Evolutionary conservation across 768 basidiomycete genomes (phyloP), one percentile per base, ranked within the genome.

Genomic region (Boletellus sp.): DNA sequence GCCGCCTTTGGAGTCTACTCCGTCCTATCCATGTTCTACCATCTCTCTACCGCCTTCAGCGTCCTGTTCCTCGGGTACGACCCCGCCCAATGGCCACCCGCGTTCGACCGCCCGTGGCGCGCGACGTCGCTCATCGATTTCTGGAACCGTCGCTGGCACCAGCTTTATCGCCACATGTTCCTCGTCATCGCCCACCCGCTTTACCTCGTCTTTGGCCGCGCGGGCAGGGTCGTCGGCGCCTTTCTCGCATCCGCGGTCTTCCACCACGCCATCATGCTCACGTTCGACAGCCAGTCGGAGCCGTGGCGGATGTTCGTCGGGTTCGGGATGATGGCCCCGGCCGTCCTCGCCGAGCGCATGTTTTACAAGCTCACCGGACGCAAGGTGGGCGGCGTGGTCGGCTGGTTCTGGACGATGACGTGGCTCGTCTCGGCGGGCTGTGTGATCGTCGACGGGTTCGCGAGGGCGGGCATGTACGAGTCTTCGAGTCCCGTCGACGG

Each of bases 1-100:
- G 57, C 70, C 17, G 75, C 80, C 19, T 56, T 80, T 51, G 53
- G 64, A 24, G 56, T 84, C 43, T 76, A 78, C 59, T 49, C 63
- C 36, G 62, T 72, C 45, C 69, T 85, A 33, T 70, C 77, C 45
- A 53, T 64, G 16, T 31, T 6, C 22, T 66, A 70, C 48, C 49
- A 58, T 10, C 31, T 64, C 42, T 40, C 51, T 35, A 61, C 56
- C 10, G 31, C 66, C 45, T 13, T 60, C 22, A 54, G 60, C 43
- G 42, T 69, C 22, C 28, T 57, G n/a, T n/a, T n/a, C n/a, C n/a
- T n/a, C n/a, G n/a, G n/a, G n/a, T n/a, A n/a, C n/a, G n/a, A n/a
- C n/a, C n/a, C n/a, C n/a, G n/a, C n/a, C n/a, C n/a, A n/a, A n/a
- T n/a, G n/a, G n/a, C n/a, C n/a, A n/a, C n/a, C n/a, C n/a, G n/a